These are phyloP conservation scores for Leccinum subtestaceum DNA, from an alignment of 768 basidiomycete species.

Conservation along the genomic window DNA sequence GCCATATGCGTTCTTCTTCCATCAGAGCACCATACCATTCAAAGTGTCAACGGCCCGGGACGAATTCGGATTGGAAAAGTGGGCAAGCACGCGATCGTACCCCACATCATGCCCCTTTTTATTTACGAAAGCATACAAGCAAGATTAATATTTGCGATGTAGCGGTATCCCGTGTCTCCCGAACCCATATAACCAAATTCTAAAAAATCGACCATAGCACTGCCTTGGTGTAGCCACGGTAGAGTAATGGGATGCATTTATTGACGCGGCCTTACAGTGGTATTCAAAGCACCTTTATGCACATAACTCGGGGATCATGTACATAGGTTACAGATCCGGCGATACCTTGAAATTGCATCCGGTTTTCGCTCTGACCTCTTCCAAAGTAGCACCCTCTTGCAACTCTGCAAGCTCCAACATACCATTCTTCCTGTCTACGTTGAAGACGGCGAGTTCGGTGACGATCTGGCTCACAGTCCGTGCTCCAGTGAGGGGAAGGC, in stretches of 20 bases:
- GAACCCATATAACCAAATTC: no score
- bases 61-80: no score
- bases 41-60: no score
- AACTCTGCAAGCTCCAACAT: conserved; percentile 74
- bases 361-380: conserved; percentile 85
- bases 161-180: no score
- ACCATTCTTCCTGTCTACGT: conserved; percentile 76
- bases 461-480: conserved; percentile 86
- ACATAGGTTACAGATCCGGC: conserved; percentile 40
- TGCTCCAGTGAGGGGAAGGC: conserved; percentile 86
- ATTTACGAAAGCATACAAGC: no score
- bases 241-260: not conserved
- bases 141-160: no score
- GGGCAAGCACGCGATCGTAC: no score
- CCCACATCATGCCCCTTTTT: no score
- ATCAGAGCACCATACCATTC: no score
- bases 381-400: conserved; percentile 79
- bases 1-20: no score
- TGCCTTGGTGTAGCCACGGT: no score
- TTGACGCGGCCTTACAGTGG: conserved; percentile 7
- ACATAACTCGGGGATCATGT: conserved; percentile 31
- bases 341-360: conserved; percentile 75
- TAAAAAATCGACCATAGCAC: no score
- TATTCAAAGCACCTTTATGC: not conserved
- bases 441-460: conserved; percentile 89